Percentiles rank a stretch among this genome's conserved stretches.
Conservation (phyloP, 1,284 basidiomycete genomes). For the Ustilago loliicola region DNA sequence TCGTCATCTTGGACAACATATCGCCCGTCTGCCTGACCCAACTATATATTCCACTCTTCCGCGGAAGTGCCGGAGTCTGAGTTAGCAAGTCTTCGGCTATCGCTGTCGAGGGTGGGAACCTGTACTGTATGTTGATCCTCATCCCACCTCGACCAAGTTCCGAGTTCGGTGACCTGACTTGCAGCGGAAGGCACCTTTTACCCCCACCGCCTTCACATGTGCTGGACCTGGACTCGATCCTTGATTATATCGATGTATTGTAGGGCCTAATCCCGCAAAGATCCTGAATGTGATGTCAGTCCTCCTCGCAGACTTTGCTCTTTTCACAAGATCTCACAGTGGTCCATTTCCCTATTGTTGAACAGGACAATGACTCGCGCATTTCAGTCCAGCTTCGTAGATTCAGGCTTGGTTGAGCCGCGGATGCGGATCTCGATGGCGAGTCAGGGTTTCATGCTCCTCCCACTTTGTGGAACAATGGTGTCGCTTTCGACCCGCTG, state of each 20-base stretch:
- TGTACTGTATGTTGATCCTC: not conserved
- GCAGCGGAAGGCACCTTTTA: not conserved
- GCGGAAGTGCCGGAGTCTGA: constrained; percentile 5
- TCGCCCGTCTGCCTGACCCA: too few species aligned
- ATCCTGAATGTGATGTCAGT: not conserved
- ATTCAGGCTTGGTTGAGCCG: too few species aligned
- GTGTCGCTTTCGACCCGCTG: not conserved
- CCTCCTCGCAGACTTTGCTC: too few species aligned
- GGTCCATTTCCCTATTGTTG: too few species aligned
- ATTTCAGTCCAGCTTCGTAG: too few species aligned
- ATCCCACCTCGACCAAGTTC: constrained; percentile 5
- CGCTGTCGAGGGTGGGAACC: not conserved
- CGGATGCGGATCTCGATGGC: too few species aligned
- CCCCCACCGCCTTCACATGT: not conserved
- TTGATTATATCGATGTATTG: not conserved
- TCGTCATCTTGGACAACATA: too few species aligned
- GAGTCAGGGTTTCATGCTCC: too few species aligned
- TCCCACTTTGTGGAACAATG: not conserved
- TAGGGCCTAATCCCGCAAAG: not conserved
- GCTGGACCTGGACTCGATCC: not conserved
- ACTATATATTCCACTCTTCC: not conserved
- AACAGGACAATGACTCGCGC: too few species aligned
- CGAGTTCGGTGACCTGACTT: not conserved
- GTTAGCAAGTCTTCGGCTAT: not conserved
- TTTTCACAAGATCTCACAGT: too few species aligned